These are phyloP conservation scores for Penicillium manginii DNA, from an alignment of 495 filamentous ascomycete species.

Conservation along the genomic window DNA sequence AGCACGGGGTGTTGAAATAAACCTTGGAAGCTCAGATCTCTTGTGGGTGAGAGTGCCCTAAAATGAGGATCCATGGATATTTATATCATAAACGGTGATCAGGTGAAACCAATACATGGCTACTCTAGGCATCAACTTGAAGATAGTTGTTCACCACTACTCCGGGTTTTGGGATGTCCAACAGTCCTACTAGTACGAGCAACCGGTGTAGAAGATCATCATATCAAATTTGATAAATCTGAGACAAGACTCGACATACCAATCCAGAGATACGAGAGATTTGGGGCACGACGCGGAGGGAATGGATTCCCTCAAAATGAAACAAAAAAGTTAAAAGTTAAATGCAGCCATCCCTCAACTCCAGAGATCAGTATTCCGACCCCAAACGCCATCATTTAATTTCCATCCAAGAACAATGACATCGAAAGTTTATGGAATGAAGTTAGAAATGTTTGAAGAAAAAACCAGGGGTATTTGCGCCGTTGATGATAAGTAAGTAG, in stretches of 20 bases:
- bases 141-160: too few species aligned
- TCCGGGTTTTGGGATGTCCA: too few species aligned
- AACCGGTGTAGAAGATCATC: background rate
- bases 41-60: too few species aligned
- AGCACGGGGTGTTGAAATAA: conserved; percentile 9
- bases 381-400: background rate
- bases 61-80: too few species aligned
- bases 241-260: background rate
- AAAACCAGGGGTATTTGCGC: conserved; percentile 36
- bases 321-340: background rate
- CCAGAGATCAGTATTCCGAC: background rate
- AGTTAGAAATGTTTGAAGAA: conserved; percentile 12
- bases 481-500: conserved; percentile 12
- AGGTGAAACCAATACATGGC: too few species aligned
- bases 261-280: background rate
- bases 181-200: too few species aligned
- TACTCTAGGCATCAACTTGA: too few species aligned
- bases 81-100: too few species aligned
- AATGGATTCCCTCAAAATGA: background rate
- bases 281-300: background rate
- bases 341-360: background rate
- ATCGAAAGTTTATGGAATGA: background rate
- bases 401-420: background rate
- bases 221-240: background rate
- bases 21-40: background rate